Base-by-base conservation (phyloP, 2,329 filamentous ascomycete genomes). In the Paecilomyces sp. region DNA sequence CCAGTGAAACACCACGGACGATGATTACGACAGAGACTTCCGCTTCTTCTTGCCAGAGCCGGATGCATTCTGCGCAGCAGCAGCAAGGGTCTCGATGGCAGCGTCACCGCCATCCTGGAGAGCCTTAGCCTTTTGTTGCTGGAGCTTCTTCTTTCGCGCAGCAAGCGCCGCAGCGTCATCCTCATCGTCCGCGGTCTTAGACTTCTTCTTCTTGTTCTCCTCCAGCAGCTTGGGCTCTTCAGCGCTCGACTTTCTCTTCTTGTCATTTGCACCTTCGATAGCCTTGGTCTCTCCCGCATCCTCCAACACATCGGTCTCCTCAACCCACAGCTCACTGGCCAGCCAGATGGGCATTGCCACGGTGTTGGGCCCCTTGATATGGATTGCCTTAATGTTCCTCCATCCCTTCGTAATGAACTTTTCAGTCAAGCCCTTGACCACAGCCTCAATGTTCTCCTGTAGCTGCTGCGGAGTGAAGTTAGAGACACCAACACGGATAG, bases 311-410 rank as follows among this genome's bases (percentile, higher is more conserved):
- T 91, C 87, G 62, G 86, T 83, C 61, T 88, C 85, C 65, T 94
- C 90, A 15, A 88, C 76, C 92, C 94, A 99, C 64, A 99, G 82
- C 81, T 97, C 92, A 66, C 92, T 88, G 3, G 93, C 90, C 71
- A 96, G 79, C 90, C 92, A 99, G 72, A 99, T 87, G n/a, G 94
- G 94, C 70, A 99, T 82, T 8, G 93, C 89, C 62, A 88, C 88
- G 3, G 93, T 96, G 70, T 90, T 87, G 30, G 91, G 88, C 2
- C 91, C 91, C 83, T 97, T 99, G 80, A 99, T 83, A 75, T 96
- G 92, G 62, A 99, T 79, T 63, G 85, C 85, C 75, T 88, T 88
- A 64, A 97, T 83, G 73, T 93, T 94, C 69, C 85, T 85, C 92
- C 92, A 97, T 69, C 92, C 88, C 73, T 93, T 88, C 18, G 92